Evolutionary conservation across 805 yeast genomes (phyloP), one percentile per base, ranked within the genome.

Genomic region (Ogataea polymorpha): DNA sequence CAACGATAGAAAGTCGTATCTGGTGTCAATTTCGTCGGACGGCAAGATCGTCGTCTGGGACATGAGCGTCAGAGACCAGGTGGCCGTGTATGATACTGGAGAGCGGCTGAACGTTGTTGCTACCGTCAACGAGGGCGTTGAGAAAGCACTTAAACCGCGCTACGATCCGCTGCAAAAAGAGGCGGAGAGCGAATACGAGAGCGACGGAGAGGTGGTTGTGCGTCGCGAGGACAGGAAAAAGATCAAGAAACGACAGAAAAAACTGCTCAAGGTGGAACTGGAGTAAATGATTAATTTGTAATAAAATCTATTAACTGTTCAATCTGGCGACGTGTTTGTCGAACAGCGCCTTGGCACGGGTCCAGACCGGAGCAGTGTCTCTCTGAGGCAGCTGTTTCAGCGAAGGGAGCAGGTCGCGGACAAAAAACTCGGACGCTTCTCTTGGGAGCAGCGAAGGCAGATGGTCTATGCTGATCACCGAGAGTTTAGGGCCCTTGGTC

Each of bases 401-500:
- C 13, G 95, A 85, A 30, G 99, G 99, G 59, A 93, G 67, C 62
- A 93, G 73, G 66, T 93, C 98, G 47, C 68, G 75, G 32, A 95
- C 78, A 68, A 88, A 93, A 49, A 81, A 80, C 71, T 93, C 99
- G 6, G 96, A 88, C 17, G 98, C 85, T 68, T 93, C 99, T 70
- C 99, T 86, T 58, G 99, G 99, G 51, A 93, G 75, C 61, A 93
- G 70, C 7, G 96, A 82, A 29, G 99, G 99, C 58, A 93, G 74
- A 65, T 93, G 99, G 69, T 93, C 99, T 54, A 93, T 93, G 13
- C 96, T 88, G 54, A 89, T 79, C 33, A 93, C 99, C 4, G 95
- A 85, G 56, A 93, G 68, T 62, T 83, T 83, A 49, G 96, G 95
- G 43, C 96, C 96, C 24, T 66, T 71, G 20, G 82, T 72, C 27